Evolutionary conservation across 2,329 filamentous ascomycete genomes (phyloP).

Genomic region (Myriosclerotinia scirpicola): DNA sequence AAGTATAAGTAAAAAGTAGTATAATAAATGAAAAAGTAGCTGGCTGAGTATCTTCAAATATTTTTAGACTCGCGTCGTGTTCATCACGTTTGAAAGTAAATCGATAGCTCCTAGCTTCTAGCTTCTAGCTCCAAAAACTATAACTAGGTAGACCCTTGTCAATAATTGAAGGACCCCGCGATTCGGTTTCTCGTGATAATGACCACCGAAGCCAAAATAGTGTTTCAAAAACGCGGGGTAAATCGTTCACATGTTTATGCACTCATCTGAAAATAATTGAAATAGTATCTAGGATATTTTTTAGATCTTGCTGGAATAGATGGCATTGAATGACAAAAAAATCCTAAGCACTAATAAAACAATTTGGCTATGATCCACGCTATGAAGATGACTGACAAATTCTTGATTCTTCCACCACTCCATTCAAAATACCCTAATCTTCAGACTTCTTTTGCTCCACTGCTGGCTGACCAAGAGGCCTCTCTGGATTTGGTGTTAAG

Average conservation of each 20-base stretch:
- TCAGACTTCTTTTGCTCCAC: slow-evolving; percentile 30
- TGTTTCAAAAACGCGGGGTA: slow-evolving; percentile 15
- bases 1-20: not conserved
- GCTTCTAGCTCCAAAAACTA: too few species aligned
- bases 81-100: not conserved
- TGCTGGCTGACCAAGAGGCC: slow-evolving; percentile 42
- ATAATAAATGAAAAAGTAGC: not conserved
- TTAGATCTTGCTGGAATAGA: not conserved
- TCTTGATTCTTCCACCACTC: slow-evolving; percentile 34
- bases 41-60: too few species aligned
- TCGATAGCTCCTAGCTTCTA: not conserved
- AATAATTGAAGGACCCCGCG: slow-evolving; percentile 27
- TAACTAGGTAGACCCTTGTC: not conserved
- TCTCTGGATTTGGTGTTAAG: slow-evolving; percentile 63
- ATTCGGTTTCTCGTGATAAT: slow-evolving; percentile 29
- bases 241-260: slow-evolving; percentile 2
- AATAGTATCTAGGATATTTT: not conserved
- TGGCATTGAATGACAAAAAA: not conserved
- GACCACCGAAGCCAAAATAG: slow-evolving; percentile 25
- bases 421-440: slow-evolving; percentile 42
- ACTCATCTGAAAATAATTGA: not conserved
- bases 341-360: slow-evolving; percentile 6
- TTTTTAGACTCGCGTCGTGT: not conserved
- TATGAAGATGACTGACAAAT: slow-evolving; percentile 31
- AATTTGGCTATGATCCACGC: slow-evolving; percentile 14